Base-by-base conservation (phyloP, 2,329 filamentous ascomycete genomes). In the Aspergillus sp. region DNA sequence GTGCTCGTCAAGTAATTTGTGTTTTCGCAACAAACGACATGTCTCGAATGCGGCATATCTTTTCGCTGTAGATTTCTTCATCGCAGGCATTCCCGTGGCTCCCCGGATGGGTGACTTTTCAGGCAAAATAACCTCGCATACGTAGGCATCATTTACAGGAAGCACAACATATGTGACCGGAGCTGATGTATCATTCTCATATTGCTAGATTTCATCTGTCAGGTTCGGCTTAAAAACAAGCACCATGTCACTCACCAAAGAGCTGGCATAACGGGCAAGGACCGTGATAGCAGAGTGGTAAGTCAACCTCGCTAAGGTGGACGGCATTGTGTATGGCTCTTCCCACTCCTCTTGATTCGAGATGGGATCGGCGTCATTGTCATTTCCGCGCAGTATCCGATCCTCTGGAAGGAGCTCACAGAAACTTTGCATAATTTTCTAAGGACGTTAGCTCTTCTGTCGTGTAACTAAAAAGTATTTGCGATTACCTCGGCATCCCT, bases 1-100 rank as follows among this genome's bases (percentile, higher is more conserved):
- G 65, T 91, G 77, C 0, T 85, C 80, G 64, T 97, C 84, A 4
- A 99, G 77, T 54, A 87, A 84, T 2, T 82, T 81, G 49, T 81
- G 80, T 53, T 83, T 78, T 45, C 87, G 78, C 14, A 99, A 78
- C 56, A 84, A 68, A 1, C 91, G 68, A 64, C 92, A 97, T 47
- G 88, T 84, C 64, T 91, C 84, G 67, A 93, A 97, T 0, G 94
- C 93, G 3, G 92, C 93, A 0, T 92, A 90, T 58, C 89, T 90
- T 69, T 94, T 95, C 4, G 94, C 93, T 16, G 88, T 74, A 25
- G 85, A 79, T 70, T 96, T 97, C 52, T 81, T 89, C 6, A 77
- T 68, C 50, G 87, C 83, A 0, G 83, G 74, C 6, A 74, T 77
- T 4, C 94, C 93, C 11, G 79, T 77, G 4, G 83, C 79, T 25